Base-by-base conservation (phyloP, 148 eudicot species). In the Hydrangea macrophylla region DNA sequence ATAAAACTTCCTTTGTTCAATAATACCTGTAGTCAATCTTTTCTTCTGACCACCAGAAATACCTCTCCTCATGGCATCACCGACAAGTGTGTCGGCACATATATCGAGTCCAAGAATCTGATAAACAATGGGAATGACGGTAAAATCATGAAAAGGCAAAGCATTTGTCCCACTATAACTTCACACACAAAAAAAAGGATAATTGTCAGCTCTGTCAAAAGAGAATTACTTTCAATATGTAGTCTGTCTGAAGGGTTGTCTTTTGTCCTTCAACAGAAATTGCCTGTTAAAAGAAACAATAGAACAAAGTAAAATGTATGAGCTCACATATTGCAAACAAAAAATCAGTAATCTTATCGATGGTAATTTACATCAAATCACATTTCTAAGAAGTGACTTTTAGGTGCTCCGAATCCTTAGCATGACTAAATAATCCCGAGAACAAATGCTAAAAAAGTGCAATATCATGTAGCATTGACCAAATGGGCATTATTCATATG, bases 1-100 rank as follows among this genome's bases (percentile, higher is more conserved):
- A 33, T 23, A 12, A 70, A 60, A 5, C 64, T 60, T 8, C 10
- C n/a, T 28, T 36, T 11, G 57, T 48, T 36, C 6, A 12, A 48
- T n/a, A 30, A 60, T 65, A 89, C 97, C 97, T 79, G 87, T 81
- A 33, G 96, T 89, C 65, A 92, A 73, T 77, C 92, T 82, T 69
- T 89, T 92, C 82, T 89, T 92, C 72, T 92, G 89, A 62, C 96
- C 96, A 60, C 96, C 96, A 18, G 94, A 90, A 51, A 92, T 79
- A 40, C 98, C 96, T 85, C 88, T 77, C 71, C 79, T 92, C 96
- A 90, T 92, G 53, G 78, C 90, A 76, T 92, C 88, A 57, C 96
- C 98, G 61, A 74, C 76, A 50, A 83, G 40, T 30, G 83, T 88
- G 68, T 92, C 92, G 30, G 93, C 84, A 79, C 98, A 92, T 1